Evolutionary conservation across 2,329 filamentous ascomycete genomes (phyloP).

Genomic region (Cladophialophora immunda): DNA sequence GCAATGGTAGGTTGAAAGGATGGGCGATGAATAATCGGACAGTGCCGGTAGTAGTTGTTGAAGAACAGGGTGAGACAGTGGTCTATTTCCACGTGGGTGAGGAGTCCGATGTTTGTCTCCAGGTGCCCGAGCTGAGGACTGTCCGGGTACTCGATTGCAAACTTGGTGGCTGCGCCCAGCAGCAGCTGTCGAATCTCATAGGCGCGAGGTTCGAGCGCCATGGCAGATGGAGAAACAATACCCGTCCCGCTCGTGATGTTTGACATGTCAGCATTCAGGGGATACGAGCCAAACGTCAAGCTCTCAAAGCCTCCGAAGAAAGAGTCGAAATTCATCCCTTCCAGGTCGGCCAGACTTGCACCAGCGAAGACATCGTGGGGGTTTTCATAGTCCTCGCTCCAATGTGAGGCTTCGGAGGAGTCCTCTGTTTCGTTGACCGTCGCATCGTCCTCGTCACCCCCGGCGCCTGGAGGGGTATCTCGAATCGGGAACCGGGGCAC

Average conservation of each 20-base stretch:
- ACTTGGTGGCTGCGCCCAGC: slow-evolving; percentile 23
- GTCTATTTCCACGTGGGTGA: slow-evolving; percentile 46
- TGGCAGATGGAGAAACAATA: slow-evolving; percentile 21
- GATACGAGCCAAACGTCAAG: slow-evolving; percentile 28
- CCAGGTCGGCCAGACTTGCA: slow-evolving; percentile 22
- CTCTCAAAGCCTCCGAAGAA: slow-evolving; percentile 35
- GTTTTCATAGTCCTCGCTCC: slow-evolving; percentile 35
- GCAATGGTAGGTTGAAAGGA: slow-evolving; percentile 52
- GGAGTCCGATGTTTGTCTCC: slow-evolving; percentile 24
- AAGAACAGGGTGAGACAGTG: slow-evolving; percentile 50
- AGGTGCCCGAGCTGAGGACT: slow-evolving; percentile 22
- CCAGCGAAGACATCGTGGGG: slow-evolving; percentile 33
- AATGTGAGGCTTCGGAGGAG: slow-evolving; percentile 35
- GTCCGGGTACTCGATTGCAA: slow-evolving; percentile 27
- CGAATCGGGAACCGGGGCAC: slow-evolving; percentile 34
- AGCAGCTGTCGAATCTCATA: slow-evolving; percentile 33
- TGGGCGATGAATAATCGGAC: slow-evolving; percentile 53
- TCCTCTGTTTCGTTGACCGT: slow-evolving; percentile 27
- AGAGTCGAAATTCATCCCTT: slow-evolving; percentile 31
- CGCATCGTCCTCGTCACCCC: slow-evolving; percentile 28
- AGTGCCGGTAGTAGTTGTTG: slow-evolving; percentile 55
- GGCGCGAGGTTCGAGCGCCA: slow-evolving; percentile 33
- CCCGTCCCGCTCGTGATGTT: slow-evolving; percentile 18
- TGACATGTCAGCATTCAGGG: slow-evolving; percentile 27
- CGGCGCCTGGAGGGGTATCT: slow-evolving; percentile 4